A percentile compares a stretch with the other conserved stretches of the same genome.
Conservation (phyloP, 2,329 filamentous ascomycete species). For the Venturia oleaginea region DNA sequence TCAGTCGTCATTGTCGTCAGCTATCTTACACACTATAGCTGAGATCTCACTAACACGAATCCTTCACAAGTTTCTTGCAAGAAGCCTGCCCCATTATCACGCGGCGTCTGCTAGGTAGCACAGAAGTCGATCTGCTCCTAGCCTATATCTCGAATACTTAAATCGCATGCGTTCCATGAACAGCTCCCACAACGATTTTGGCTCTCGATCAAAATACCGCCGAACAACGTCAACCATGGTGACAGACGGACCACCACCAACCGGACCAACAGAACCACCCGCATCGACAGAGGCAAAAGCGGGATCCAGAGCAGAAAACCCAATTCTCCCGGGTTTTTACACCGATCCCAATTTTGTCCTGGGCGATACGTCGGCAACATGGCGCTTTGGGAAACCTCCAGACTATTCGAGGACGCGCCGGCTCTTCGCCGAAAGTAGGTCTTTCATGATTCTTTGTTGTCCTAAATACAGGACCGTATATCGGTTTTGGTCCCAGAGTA, state of each 20-base stretch:
- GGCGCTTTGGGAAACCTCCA: slow-evolving; percentile 52
- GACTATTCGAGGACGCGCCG: slow-evolving; percentile 57
- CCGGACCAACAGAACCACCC: neutral
- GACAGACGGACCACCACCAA: neutral
- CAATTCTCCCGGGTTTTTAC: slow-evolving; percentile 43
- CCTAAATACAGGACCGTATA: neutral
- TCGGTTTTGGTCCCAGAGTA: neutral
- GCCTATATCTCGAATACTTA: neutral
- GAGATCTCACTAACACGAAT: neutral
- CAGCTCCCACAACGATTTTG: neutral
- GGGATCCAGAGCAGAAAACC: neutral
- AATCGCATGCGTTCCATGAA: neutral
- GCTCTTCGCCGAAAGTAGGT: slow-evolving; percentile 49
- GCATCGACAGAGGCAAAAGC: neutral
- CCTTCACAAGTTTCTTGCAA: neutral
- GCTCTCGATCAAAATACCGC: neutral
- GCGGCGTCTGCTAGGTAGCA: neutral
- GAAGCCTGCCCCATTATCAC: neutral
- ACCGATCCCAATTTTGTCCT: slow-evolving; percentile 50
- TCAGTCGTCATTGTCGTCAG: neutral
- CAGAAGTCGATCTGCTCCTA: neutral
- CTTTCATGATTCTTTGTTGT: neutral
- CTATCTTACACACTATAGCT: neutral
- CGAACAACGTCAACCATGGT: neutral
- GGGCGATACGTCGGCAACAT: slow-evolving; percentile 43